Conservation (phyloP, 140 eudicot species). For the Erigeron philadelphicus region DNA sequence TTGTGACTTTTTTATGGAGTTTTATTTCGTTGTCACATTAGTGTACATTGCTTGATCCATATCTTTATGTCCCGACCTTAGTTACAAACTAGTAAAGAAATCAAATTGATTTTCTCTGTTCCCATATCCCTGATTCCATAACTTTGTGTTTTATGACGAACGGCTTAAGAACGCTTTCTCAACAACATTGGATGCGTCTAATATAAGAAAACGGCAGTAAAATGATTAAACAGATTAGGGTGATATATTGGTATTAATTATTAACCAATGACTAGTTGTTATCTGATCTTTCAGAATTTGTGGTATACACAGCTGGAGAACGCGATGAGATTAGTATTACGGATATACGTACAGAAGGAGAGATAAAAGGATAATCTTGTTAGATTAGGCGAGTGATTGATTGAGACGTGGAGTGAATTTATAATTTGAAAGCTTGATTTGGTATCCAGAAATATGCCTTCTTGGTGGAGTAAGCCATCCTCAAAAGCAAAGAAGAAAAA, state of each 20-base stretch:
- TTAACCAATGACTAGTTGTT: conserved; percentile 7
- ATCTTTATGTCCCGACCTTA: background rate
- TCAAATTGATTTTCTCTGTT: background rate
- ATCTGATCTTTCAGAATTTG: background rate
- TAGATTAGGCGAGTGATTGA: conserved; percentile 13
- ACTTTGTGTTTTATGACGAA: background rate
- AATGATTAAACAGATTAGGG: background rate
- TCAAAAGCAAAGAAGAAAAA: conserved; percentile 73
- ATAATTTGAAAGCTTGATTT: background rate
- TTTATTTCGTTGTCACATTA: too few relatives aligned
- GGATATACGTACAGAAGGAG: conserved; percentile 14
- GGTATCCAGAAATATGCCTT: conserved; percentile 44
- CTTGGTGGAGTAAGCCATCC: conserved; percentile 89
- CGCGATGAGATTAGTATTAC: background rate
- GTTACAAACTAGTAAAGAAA: background rate
- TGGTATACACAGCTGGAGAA: background rate
- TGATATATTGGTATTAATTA: background rate
- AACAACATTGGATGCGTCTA: background rate
- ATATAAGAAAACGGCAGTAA: background rate
- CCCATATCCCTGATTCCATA: background rate
- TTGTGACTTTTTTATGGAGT: too few relatives aligned
- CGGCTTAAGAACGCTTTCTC: background rate
- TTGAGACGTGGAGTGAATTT: conserved; percentile 10
- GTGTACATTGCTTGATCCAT: conserved; percentile 3
- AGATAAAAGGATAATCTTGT: conserved; percentile 25